Evolutionary conservation across 192 early-diverging fungal genomes (phyloP), one percentile per base, ranked within the genome.

Genomic region (Coemansia sp.): DNA sequence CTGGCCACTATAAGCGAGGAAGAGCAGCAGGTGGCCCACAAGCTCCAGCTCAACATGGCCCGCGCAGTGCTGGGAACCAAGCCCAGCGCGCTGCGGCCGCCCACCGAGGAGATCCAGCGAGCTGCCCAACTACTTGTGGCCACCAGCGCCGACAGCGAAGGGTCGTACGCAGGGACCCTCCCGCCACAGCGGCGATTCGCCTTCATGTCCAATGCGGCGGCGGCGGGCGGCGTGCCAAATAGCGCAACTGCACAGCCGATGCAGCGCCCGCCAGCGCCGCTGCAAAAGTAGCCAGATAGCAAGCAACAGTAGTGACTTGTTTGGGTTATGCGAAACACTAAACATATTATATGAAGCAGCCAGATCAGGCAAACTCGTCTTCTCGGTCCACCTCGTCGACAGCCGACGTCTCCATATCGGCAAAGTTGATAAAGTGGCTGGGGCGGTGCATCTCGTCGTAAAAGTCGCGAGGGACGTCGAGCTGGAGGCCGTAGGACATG

Each of bases 391-490:
- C 71, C 28, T 59, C 64, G n/a, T 55, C 60, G 3, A 30, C 49
- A 13, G 52, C 59, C 21, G n/a, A 52, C 13, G 51, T 56, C 23
- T 75, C 85, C 75, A 87, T 79, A 5, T 72, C 76, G 34, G 80
- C 79, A 75, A 90, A 98, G 67, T 89, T 96, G 64, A 94, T 77
- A 70, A 96, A 99, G 51, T 99, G 96, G 60, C 82, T 87, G 12
- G 96, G 86, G 11, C 96, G 86, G 66, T 99, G 96, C 37, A 82
- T 80, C 66, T 94, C 91, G 59, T 99, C 89, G 76, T 96, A 99
- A 59, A 96, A 99, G 52, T 93, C 91, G 59, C 93, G 92, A 9
- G 96, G 94, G 26, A 87, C 82, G 51, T 96, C 96, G 42, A 99
- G 70, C 32, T 82, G 83, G 41, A 97, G 63, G 6, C 76, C 70